phyloP scores from a whole-genome alignment of 1,284 basidiomycete genomes.

The Fomes fomentarius region DNA sequence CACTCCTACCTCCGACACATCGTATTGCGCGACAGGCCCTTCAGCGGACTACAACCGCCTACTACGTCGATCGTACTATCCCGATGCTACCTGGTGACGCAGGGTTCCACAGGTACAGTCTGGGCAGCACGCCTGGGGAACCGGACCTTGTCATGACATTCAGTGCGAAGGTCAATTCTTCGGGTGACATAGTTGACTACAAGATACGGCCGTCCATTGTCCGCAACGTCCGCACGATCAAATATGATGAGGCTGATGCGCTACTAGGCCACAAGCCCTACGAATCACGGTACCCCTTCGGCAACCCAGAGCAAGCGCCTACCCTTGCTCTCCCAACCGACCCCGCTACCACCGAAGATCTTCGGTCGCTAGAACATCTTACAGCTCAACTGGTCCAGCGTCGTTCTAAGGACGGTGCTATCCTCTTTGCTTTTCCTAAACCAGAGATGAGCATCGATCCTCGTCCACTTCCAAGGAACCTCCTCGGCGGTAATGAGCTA shows the following conservation, averaged over 20 bases:
- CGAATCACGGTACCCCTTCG: constrained; percentile 49
- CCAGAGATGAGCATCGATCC: constrained; percentile 20
- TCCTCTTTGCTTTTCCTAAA: constrained; percentile 3
- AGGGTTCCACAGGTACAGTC: constrained; percentile 53
- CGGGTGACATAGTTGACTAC: constrained; percentile 74
- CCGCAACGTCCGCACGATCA: constrained; percentile 66
- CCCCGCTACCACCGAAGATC: constrained; percentile 15
- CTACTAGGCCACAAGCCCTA: constrained; percentile 43
- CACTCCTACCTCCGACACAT: constrained; percentile 75
- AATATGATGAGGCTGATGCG: constrained; percentile 74
- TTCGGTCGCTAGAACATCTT: constrained; percentile 21
- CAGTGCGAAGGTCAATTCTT: constrained; percentile 70
- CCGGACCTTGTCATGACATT: constrained; percentile 77
- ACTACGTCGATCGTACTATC: constrained; percentile 66
- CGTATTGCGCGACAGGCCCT: constrained; percentile 59
- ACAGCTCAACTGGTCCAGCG: constrained; percentile 5
- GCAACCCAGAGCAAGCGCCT: constrained; percentile 25
- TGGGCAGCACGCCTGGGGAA: constrained; percentile 50
- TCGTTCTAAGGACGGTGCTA: constrained; percentile 12
- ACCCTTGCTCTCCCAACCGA: not conserved
- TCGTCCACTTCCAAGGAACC: constrained; percentile 24
- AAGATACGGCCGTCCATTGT: constrained; percentile 75
- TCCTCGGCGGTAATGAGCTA: constrained; percentile 26
- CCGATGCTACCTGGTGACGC: constrained; percentile 71
- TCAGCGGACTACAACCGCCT: constrained; percentile 53